These are phyloP conservation scores for Tolypocladium endophyticum DNA, from an alignment of 2,329 filamentous ascomycete species.

Conservation along the genomic window DNA sequence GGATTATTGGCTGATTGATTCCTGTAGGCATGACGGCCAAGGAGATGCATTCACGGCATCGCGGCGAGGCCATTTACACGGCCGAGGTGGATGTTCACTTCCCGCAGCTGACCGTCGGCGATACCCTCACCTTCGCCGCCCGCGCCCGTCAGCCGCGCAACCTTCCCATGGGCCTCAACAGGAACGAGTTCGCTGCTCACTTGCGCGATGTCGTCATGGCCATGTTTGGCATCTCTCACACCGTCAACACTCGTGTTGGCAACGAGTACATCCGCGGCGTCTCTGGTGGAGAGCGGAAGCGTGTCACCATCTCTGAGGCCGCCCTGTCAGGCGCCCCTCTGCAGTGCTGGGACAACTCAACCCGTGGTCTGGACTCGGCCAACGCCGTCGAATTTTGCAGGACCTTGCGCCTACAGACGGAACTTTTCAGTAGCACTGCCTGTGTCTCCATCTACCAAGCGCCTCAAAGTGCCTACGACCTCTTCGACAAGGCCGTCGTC, in stretches of 20 bases:
- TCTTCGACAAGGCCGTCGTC: conserved; percentile 49
- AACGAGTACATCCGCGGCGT: conserved; percentile 69
- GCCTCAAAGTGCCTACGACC: conserved; percentile 52
- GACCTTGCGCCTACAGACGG: conserved; percentile 56
- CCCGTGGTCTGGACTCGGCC: conserved; percentile 62
- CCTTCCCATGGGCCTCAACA: conserved; percentile 47
- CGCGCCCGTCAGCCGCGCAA: conserved; percentile 54
- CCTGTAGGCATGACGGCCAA: conserved; percentile 49
- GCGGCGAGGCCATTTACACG: conserved; percentile 79
- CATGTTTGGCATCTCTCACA: conserved; percentile 65
- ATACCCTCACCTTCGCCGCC: conserved; percentile 71
- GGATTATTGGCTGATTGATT: conserved; percentile 3
- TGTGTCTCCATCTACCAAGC: conserved; percentile 68
- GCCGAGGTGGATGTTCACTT: conserved; percentile 79
- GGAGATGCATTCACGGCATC: conserved; percentile 68
- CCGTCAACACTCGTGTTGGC: conserved; percentile 60
- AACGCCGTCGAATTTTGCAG: conserved; percentile 68
- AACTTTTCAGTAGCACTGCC: conserved; percentile 55
- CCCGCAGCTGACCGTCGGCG: conserved; percentile 64
- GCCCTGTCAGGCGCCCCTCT: conserved; percentile 47
- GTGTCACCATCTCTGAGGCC: conserved; percentile 53
- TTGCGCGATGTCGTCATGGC: conserved; percentile 65
- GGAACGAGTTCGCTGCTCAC: conserved; percentile 46
- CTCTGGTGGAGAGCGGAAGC: conserved; percentile 62
- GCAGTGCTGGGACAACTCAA: conserved; percentile 64